phyloP scores from a whole-genome alignment of 2,329 filamentous ascomycete species.

The Dothiorella sarmentorum region DNA sequence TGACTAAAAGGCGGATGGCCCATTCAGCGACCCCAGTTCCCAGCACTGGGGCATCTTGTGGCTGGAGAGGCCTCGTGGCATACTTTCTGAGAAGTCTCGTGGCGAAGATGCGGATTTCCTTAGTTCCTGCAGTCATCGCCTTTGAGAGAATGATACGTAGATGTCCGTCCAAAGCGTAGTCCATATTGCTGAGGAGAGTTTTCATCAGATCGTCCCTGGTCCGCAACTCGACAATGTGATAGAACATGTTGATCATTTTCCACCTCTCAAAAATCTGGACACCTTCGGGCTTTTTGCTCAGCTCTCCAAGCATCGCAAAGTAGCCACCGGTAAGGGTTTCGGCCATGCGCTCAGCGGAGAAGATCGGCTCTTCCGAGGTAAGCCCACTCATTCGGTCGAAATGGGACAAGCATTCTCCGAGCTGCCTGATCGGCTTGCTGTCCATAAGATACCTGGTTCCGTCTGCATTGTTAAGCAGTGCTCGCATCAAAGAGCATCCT shows the following conservation, averaged over 20 bases:
- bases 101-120: conserved; percentile 84
- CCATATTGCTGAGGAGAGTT: conserved; percentile 82
- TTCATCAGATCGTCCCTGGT: conserved; percentile 90
- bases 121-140: conserved; percentile 84
- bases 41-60: conserved; percentile 32
- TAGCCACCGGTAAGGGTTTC: conserved; percentile 91
- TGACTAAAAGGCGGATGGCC: conserved; percentile 96
- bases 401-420: conserved; percentile 93
- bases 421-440: conserved; percentile 88
- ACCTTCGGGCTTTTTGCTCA: conserved; percentile 79
- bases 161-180: conserved; percentile 82
- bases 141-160: conserved; percentile 91
- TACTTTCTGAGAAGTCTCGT: conserved; percentile 87
- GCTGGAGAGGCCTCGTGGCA: conserved; percentile 58
- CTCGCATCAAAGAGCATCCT: conserved; percentile 83
- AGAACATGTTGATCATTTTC: conserved; percentile 99
- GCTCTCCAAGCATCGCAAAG: conserved; percentile 83
- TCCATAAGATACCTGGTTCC: conserved; percentile 82
- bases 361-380: conserved; percentile 82
- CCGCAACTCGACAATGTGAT: conserved; percentile 90
- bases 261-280: conserved; percentile 89
- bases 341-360: conserved; percentile 76
- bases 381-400: conserved; percentile 75
- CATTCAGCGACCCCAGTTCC: conserved; percentile 75
- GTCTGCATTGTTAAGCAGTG: conserved; percentile 78